phyloP scores from a whole-genome alignment of 371 early-diverging fungal genomes.

The Cokeromyces recurvatus region DNA sequence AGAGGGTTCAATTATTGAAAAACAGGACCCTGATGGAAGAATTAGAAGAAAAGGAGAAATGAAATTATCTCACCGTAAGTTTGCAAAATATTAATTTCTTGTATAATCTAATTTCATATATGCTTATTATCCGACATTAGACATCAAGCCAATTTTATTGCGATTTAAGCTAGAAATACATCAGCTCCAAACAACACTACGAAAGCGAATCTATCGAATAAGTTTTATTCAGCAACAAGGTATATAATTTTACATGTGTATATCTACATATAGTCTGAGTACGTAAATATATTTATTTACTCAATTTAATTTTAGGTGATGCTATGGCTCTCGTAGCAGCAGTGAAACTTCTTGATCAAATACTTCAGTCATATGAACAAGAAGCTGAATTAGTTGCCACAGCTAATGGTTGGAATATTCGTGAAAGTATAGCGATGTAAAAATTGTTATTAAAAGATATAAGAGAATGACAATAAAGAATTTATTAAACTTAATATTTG shows the following conservation, averaged over 20 bases:
- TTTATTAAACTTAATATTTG: no score
- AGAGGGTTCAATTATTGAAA: slow-evolving; percentile 35
- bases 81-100: no score
- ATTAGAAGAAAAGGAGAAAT: slow-evolving; percentile 40
- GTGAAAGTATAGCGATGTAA: slow-evolving; percentile 4
- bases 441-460: no score
- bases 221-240: slow-evolving; percentile 48
- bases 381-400: slow-evolving; percentile 32
- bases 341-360: slow-evolving; percentile 32
- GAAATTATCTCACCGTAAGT: slow-evolving; percentile 26
- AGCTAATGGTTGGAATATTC: slow-evolving; percentile 27
- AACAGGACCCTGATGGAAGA: slow-evolving; percentile 34
- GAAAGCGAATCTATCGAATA: slow-evolving; percentile 23
- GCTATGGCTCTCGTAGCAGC: slow-evolving; percentile 38
- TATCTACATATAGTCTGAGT: no score
- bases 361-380: slow-evolving; percentile 35
- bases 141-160: slow-evolving; percentile 25
- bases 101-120: not conserved
- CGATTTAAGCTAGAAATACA: slow-evolving; percentile 35
- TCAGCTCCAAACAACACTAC: slow-evolving; percentile 16
- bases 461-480: no score
- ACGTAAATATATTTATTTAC: no score
- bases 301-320: slow-evolving; percentile 38
- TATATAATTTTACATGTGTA: no score
- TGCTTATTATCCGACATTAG: no score